These are phyloP conservation scores for Irpex rosettiformis DNA, from an alignment of 1,284 basidiomycete genomes.

Conservation along the genomic window DNA sequence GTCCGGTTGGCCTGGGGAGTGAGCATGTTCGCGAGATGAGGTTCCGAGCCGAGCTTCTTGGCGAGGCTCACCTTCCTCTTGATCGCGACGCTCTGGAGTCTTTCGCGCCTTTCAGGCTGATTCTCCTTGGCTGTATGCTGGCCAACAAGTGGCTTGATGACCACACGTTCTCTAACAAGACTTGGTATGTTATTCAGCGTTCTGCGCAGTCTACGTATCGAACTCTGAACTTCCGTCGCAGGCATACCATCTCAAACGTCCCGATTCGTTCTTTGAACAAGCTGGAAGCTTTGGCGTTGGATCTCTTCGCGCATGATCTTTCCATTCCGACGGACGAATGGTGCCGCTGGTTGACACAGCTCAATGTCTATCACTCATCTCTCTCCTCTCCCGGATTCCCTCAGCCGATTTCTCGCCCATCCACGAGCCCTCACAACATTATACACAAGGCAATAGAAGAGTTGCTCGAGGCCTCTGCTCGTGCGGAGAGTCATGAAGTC, in stretches of 20 bases:
- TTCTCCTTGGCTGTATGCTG: slow-evolving; percentile 83
- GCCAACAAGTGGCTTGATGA: slow-evolving; percentile 93
- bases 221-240: slow-evolving; percentile 25
- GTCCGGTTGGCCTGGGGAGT: slow-evolving; percentile 41
- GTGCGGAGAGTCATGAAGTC: slow-evolving; percentile 15
- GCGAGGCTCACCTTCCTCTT: slow-evolving; percentile 39
- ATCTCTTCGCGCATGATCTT: slow-evolving; percentile 66
- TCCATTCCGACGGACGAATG: slow-evolving; percentile 61
- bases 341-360: slow-evolving; percentile 64
- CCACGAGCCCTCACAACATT: slow-evolving; percentile 61
- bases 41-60: slow-evolving; percentile 62
- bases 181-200: slow-evolving; percentile 57
- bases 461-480: slow-evolving; percentile 44
- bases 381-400: slow-evolving; percentile 54
- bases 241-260: slow-evolving; percentile 76
- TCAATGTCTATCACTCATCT: slow-evolving; percentile 61
- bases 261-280: slow-evolving; percentile 66
- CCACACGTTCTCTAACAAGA: slow-evolving; percentile 90
- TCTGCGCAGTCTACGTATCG: not conserved
- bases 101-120: slow-evolving; percentile 63
- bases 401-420: slow-evolving; percentile 78
- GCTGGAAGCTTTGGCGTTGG: slow-evolving; percentile 66
- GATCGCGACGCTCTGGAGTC: slow-evolving; percentile 53
- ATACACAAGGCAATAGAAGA: slow-evolving; percentile 68
- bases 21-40: slow-evolving; percentile 48